Evolutionary conservation across 73 alveolate genomes (phyloP), one percentile per base, ranked within the genome.

Genomic region (Symbiodinium natans): DNA sequence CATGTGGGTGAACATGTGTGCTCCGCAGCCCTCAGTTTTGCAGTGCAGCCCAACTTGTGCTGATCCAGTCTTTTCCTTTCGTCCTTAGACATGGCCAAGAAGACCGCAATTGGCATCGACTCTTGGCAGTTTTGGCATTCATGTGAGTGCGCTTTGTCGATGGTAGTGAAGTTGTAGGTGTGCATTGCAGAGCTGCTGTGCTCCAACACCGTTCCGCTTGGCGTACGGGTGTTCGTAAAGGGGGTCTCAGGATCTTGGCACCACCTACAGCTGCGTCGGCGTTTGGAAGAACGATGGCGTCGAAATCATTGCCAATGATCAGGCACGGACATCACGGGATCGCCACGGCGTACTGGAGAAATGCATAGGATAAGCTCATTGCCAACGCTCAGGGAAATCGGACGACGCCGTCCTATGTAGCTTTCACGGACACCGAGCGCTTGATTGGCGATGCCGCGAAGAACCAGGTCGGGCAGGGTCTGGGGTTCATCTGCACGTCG

Each of bases 241-340:
- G n/a, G n/a, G n/a, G n/a, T n/a, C 68, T 52, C 7, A 52, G 68
- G 68, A 52, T 48, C 93, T 84, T 84, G 99, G 99, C 71, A 99
- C 99, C 39, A 99, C 99, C 82, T 33, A 82, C 40, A 59, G 93
- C 34, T 86, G 94, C 41, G 99, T 99, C 29, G 99, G 99, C 39
- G 99, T 99, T 80, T 99, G 99, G 99, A 94, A 95, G 95, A 99
- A 99, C 99, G 99, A 99, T 41, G 99, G 99, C 99, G 99, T 99
- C 41, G 99, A 99, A 93, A 99, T 99, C 92, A 99, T 99, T 93
- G 99, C 99, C 83, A 99, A 99, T 86, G 99, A 99, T 86, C 99
- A 99, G 99, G 93, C n/a, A n/a, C n/a, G n/a, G n/a, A n/a, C n/a
- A n/a, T n/a, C n/a, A n/a, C n/a, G n/a, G n/a, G n/a, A n/a, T n/a